Evolutionary conservation across 306 rosid species (phyloP), one percentile per base, ranked within the genome.

Genomic region (Coriaria nepalensis): DNA sequence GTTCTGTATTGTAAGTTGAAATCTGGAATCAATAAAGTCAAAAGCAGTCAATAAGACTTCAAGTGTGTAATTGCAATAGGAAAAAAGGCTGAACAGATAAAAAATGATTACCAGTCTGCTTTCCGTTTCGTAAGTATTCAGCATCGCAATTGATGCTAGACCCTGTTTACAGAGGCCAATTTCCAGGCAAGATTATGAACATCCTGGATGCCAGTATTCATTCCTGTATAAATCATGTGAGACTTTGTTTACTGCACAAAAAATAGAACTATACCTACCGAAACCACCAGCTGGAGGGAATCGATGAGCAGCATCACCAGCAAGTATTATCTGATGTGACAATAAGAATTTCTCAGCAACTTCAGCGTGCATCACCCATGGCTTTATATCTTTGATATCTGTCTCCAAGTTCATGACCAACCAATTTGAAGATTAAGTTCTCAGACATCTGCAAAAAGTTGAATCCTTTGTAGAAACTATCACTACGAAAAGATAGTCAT

Each of bases 211-310:
- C 97, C 97, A 50, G 95, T 84, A 76, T 90, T 90, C 98, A 90
- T 90, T 70, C 98, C 98, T 90, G 81, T 63, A 66, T 29, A 37
- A 42, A 40, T 13, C 52, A 40, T 9, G 59, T 12, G 13, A 15
- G 64, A 52, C 43, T 55, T 50, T 60, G 33, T 33, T 33, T 37
- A 55, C 36, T 35, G 57, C 66, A 52, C 11, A 52, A 57, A 33
- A 52, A 62, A 65, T 47, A 40, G 33, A 69, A 51, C 32, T 55
- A 36, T 45, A 73, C 94, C 73, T 32, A 85, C 97, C 97, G 75
- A 90, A 90, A 60, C 97, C 97, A 65, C 97, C 97, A 34, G 97
- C 97, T 50, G 97, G 97, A 51, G 97, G 97, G 69, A 90, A 90
- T 50, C 85, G 82, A 73, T 90, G 95, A 58, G 92, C 98, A 67